Conservation (phyloP, 768 basidiomycete species). For the Termitomyces sp. region DNA sequence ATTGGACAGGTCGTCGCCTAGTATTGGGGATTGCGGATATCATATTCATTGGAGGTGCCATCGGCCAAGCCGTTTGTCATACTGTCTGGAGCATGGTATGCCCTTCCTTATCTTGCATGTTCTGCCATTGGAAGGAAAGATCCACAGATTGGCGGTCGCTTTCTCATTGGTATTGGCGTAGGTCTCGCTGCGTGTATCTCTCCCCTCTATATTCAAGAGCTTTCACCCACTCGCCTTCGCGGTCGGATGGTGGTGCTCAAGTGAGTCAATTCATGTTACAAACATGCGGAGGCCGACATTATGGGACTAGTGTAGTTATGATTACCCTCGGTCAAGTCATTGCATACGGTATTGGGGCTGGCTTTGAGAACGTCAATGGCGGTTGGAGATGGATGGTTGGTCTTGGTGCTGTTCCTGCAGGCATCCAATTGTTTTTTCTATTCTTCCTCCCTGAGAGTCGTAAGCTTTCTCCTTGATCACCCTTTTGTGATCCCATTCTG, state of each 20-base stretch:
- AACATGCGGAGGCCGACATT: neutral
- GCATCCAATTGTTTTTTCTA: slow-evolving; percentile 53
- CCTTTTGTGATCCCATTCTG: neutral
- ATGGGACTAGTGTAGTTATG: slow-evolving; percentile 49
- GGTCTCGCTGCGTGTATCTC: slow-evolving; percentile 75
- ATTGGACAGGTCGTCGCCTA: slow-evolving; percentile 61
- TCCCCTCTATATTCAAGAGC: slow-evolving; percentile 80
- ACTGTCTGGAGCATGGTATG: slow-evolving; percentile 66
- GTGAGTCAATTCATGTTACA: slow-evolving; percentile 15
- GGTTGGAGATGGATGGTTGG: slow-evolving; percentile 90
- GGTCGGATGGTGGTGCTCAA: slow-evolving; percentile 81
- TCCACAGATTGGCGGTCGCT: slow-evolving; percentile 59
- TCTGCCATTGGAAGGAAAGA: neutral
- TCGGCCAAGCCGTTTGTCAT: slow-evolving; percentile 66
- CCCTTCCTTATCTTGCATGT: neutral
- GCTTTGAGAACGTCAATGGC: slow-evolving; percentile 47
- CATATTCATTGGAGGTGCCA: slow-evolving; percentile 71
- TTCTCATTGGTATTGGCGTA: slow-evolving; percentile 71
- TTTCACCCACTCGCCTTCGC: slow-evolving; percentile 67
- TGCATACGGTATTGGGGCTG: slow-evolving; percentile 70
- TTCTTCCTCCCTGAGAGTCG: slow-evolving; percentile 76
- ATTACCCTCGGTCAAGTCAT: slow-evolving; percentile 81
- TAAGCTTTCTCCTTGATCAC: slow-evolving; percentile 27
- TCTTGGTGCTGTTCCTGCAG: slow-evolving; percentile 65
- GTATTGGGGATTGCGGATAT: slow-evolving; percentile 65